Conservation (phyloP, 352 stramenopile genomes). For the Phytopythium kandeliae region DNA sequence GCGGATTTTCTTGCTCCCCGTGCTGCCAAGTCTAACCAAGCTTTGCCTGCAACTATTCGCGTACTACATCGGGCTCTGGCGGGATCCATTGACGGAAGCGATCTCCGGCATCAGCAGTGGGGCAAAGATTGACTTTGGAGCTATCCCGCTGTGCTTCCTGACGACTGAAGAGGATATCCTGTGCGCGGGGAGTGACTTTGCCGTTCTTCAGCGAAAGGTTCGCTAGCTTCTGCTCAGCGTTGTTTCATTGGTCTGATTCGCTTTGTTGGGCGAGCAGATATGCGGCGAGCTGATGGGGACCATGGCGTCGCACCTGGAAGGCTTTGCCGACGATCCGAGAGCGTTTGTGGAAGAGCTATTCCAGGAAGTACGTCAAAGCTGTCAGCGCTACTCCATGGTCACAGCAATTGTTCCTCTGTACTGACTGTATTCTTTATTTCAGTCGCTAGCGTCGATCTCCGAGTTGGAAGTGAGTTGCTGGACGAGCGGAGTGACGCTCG, state of each 20-base stretch:
- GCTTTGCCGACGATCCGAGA: conserved; percentile 35
- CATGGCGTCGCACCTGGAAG: conserved; percentile 26
- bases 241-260: not conserved
- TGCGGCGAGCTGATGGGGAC: conserved; percentile 31
- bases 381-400: no score
- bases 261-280: conserved; percentile 27
- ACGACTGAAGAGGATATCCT: conserved; percentile 60
- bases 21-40: conserved; percentile 63
- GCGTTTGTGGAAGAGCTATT: conserved; percentile 49
- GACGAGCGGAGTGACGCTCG: conserved; percentile 43
- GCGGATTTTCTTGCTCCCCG: conserved; percentile 40
- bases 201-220: conserved; percentile 53
- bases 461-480: conserved; percentile 59
- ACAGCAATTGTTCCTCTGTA: no score
- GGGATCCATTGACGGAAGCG: conserved; percentile 33
- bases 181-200: conserved; percentile 68
- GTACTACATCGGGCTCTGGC: conserved; percentile 60
- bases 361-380: conserved; percentile 17
- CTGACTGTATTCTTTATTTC: not conserved
- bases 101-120: conserved; percentile 36
- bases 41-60: conserved; percentile 62
- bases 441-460: conserved; percentile 34
- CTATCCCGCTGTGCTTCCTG: conserved; percentile 38
- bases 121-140: conserved; percentile 40
- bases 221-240: not conserved